Conservation (phyloP, 495 filamentous ascomycete genomes). For the Neurospora hispaniola region DNA sequence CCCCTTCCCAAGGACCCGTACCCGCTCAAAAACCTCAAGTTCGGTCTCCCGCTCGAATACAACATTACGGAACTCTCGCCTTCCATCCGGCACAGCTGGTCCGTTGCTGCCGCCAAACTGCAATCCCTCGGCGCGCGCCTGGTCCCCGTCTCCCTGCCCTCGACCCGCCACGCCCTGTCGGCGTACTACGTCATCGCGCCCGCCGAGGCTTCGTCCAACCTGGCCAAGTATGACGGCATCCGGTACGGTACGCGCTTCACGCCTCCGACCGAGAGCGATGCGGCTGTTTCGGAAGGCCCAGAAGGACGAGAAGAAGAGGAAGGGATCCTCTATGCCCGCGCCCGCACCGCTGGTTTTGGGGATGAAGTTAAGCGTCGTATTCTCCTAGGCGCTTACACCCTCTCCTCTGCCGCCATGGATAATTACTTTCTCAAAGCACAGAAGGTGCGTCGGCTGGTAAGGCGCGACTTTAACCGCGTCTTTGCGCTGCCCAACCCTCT, state of each 20-base stretch:
- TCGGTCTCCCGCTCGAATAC: constrained; percentile 80
- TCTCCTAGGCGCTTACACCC: constrained; percentile 77
- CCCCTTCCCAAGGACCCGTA: not conserved
- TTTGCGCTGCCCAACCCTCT: constrained; percentile 64
- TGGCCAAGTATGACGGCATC: constrained; percentile 95
- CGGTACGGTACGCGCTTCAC: constrained; percentile 60
- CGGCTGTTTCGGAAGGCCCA: constrained; percentile 10
- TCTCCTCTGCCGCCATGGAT: constrained; percentile 84
- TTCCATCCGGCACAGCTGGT: constrained; percentile 59
- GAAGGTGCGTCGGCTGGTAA: constrained; percentile 71
- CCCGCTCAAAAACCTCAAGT: constrained; percentile 33
- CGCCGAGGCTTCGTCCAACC: constrained; percentile 90
- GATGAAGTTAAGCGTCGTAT: constrained; percentile 78
- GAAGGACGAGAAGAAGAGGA: constrained; percentile 20
- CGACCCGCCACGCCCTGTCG: constrained; percentile 73
- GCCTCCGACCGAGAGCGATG: not conserved
- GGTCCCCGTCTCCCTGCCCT: constrained; percentile 68
- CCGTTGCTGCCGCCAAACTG: constrained; percentile 44
- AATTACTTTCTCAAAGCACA: constrained; percentile 97
- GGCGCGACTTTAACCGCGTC: constrained; percentile 70
- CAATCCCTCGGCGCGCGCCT: constrained; percentile 53
- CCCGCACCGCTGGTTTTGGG: constrained; percentile 65
- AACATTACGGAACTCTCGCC: constrained; percentile 70
- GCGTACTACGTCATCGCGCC: constrained; percentile 94
- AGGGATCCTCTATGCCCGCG: constrained; percentile 60